Base-by-base conservation (phyloP, 2,329 filamentous ascomycete genomes). In the Cryphonectria naterciae region DNA sequence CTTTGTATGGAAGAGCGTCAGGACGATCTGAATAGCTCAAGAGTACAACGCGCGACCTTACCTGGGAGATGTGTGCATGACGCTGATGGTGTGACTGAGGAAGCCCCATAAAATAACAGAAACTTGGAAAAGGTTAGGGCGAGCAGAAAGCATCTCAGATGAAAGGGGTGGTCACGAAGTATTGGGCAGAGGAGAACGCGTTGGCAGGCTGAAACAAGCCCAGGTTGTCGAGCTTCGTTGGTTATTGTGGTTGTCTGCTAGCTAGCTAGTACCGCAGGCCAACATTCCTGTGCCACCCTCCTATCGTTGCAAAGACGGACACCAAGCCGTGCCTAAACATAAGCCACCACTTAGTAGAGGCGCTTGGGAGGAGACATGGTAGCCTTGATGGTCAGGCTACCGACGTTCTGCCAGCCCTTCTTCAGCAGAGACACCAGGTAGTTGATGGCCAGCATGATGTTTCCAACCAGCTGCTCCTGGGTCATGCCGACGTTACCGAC, bases 381-480 rank as follows among this genome's bases (percentile, higher is more conserved):
- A 87, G 96, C 96, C 93, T 99, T 99, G 91, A 99, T 96, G 84
- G 95, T 97, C 88, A 99, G 91, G 90, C 93, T 96, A 84, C 96
- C 96, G 81, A 99, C 96, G 91, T 99, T 99, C 91, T 99, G 96
- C 96, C 96, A 99, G 84, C 96, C 96, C 93, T 99, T 99, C 94
- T 99, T 99, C 84, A 99, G 89, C 79, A 99, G 90, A 76, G 94
- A 98, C 84, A 99, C 95, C 77, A 99, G 92, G 91, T 99, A 99
- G 93, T 99, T 99, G 92, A 99, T 98, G 86, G 95, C 90, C 88
- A 99, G 87, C 96, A 99, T 99, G 87, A 98, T 95, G 92, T 99
- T 99, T 83, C 90, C 93, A 78, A 99, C 92, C 78, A 99, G 88
- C 89, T 98, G 93, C 82, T 99, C 96, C 87, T 94, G 88, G 77